Percentiles rank a stretch among this genome's conserved stretches.
Evolutionary conservation across 495 filamentous ascomycete species (phyloP).

Genomic region (Hypoxylon fuscum): DNA sequence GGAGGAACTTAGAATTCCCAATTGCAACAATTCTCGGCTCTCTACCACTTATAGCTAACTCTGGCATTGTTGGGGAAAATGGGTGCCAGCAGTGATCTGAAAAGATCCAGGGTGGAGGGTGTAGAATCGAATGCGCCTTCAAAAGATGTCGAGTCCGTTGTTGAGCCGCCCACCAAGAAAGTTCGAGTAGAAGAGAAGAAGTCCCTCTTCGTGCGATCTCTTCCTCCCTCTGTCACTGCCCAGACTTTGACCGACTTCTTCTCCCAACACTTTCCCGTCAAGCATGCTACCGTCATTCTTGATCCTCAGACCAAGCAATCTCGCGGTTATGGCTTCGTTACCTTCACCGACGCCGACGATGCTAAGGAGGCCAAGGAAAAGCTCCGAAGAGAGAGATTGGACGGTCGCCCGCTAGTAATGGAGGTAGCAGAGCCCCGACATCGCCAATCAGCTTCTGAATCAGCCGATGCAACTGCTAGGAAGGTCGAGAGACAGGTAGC

Average conservation of each 20-base stretch:
- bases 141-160: slow-evolving; percentile 22
- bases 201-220: slow-evolving; percentile 89
- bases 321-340: slow-evolving; percentile 95
- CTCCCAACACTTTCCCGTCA: slow-evolving; percentile 91
- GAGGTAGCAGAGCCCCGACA: slow-evolving; percentile 88
- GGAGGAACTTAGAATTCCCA: too few species aligned
- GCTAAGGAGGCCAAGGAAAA: slow-evolving; percentile 79
- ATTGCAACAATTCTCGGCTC: neutral
- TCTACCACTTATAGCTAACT: too few species aligned
- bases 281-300: slow-evolving; percentile 87
- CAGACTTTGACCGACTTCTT: slow-evolving; percentile 86
- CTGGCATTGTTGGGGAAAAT: too few species aligned
- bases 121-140: slow-evolving; percentile 37
- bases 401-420: slow-evolving; percentile 82
- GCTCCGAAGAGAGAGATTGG: slow-evolving; percentile 75
- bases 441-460: slow-evolving; percentile 63
- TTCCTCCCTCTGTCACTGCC: slow-evolving; percentile 79
- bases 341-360: slow-evolving; percentile 93
- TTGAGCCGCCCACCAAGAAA: slow-evolving; percentile 54
- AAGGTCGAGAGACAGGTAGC: slow-evolving; percentile 68
- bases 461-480: slow-evolving; percentile 50
- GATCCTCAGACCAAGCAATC: slow-evolving; percentile 84
- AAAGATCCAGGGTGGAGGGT: slow-evolving; percentile 38
- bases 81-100: slow-evolving; percentile 47
- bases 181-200: slow-evolving; percentile 60